Percentiles rank a stretch among this genome's conserved stretches.
Conservation (phyloP, 768 basidiomycete species). For the Mycena vitilis region DNA sequence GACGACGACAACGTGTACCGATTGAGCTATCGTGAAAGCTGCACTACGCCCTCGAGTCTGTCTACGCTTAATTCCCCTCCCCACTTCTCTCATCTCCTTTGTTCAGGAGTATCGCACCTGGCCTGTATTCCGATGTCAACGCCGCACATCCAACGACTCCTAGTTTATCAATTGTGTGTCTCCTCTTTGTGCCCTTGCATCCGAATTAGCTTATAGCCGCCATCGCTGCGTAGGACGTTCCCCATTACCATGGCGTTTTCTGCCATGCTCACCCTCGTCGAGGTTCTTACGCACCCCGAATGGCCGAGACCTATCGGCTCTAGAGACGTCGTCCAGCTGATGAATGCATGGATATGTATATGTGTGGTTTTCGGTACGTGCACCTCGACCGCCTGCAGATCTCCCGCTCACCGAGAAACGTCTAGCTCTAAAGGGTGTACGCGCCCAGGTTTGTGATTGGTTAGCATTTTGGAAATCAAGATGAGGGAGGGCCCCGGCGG, state of each 20-base stretch:
- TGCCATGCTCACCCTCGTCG: neutral
- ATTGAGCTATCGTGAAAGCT: conserved; percentile 26
- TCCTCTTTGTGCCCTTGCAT: neutral
- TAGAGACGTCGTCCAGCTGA: neutral
- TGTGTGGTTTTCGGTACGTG: conserved; percentile 10
- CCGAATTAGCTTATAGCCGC: neutral
- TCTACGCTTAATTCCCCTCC: neutral
- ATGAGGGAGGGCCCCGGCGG: too few relatives aligned
- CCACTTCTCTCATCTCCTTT: neutral
- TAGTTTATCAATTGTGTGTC: conserved; percentile 20
- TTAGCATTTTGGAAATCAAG: neutral
- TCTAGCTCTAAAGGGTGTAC: neutral
- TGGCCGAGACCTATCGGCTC: conserved; percentile 3
- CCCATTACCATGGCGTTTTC: neutral
- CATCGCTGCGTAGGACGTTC: neutral
- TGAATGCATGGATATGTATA: conserved; percentile 7
- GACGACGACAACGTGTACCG: conserved; percentile 18
- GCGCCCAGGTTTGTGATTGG: neutral
- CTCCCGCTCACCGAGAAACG: neutral
- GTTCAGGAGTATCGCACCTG: conserved; percentile 21
- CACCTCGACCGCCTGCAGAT: neutral
- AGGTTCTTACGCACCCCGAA: neutral
- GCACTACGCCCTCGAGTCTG: conserved; percentile 17
- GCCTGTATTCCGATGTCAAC: conserved; percentile 4
- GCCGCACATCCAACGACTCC: conserved; percentile 8